phyloP scores from a whole-genome alignment of 345 rosid genomes.

The Eucalyptus viminalis region DNA sequence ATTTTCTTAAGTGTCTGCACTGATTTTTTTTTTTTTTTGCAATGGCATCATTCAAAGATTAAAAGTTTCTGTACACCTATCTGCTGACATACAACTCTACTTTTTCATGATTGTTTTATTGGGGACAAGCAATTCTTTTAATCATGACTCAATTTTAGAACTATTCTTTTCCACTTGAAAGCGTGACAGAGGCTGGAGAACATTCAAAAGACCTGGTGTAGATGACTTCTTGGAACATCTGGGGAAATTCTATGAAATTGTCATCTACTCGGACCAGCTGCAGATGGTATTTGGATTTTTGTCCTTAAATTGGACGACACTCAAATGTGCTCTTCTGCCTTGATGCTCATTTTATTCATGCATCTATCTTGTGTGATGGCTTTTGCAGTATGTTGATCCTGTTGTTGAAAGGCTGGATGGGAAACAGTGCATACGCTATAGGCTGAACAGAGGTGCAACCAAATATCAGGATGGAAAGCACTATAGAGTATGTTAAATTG shows the following conservation, averaged over 20 bases:
- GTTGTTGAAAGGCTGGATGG: slow-evolving; percentile 82
- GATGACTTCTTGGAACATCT: slow-evolving; percentile 95
- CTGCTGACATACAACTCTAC: neutral
- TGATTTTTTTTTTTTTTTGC: neutral
- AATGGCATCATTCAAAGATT: neutral
- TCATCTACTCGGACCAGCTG: slow-evolving; percentile 77
- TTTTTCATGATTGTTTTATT: neutral
- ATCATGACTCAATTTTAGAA: neutral
- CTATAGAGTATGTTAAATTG: slow-evolving; percentile 48
- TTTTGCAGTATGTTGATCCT: slow-evolving; percentile 69
- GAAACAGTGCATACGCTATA: slow-evolving; percentile 49
- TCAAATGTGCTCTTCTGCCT: neutral
- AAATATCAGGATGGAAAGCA: slow-evolving; percentile 88
- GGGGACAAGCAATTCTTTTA: neutral
- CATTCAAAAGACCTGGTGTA: slow-evolving; percentile 97
- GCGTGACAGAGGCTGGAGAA: slow-evolving; percentile 99
- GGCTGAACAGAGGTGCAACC: slow-evolving; percentile 75
- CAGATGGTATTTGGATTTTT: slow-evolving; percentile 44
- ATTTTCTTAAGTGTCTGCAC: neutral
- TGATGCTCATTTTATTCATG: neutral
- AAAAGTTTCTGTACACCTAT: neutral
- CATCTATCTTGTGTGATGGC: neutral
- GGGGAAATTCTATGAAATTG: slow-evolving; percentile 67
- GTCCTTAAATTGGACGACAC: neutral
- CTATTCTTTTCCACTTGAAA: slow-evolving; percentile 3